Evolutionary conservation across 2,329 filamentous ascomycete genomes (phyloP).

Genomic region (Mycogone perniciosa): DNA sequence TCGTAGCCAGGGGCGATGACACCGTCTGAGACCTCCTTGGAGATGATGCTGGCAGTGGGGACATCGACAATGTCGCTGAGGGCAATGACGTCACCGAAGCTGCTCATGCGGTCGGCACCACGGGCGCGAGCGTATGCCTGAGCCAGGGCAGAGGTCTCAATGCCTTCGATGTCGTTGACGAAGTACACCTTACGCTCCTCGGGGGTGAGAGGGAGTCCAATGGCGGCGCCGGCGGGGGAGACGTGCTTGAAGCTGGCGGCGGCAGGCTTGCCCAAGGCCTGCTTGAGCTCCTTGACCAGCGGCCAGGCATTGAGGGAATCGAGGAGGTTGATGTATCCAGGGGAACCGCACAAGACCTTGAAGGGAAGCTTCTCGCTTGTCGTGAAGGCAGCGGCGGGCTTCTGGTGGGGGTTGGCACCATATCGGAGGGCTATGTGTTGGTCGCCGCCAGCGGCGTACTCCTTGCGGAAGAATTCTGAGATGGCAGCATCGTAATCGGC

Average conservation of each 20-base stretch:
- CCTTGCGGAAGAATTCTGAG: slow-evolving; percentile 93
- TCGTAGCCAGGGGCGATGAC: slow-evolving; percentile 88
- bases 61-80: slow-evolving; percentile 87
- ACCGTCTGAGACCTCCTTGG: slow-evolving; percentile 94
- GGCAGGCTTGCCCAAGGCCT: slow-evolving; percentile 78
- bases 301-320: slow-evolving; percentile 97
- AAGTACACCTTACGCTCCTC: slow-evolving; percentile 97
- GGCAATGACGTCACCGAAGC: slow-evolving; percentile 94
- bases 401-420: slow-evolving; percentile 96
- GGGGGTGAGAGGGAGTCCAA: slow-evolving; percentile 77
- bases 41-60: slow-evolving; percentile 94
- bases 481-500: slow-evolving; percentile 95
- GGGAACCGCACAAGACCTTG: slow-evolving; percentile 83
- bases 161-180: slow-evolving; percentile 87
- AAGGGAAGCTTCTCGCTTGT: slow-evolving; percentile 75
- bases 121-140: slow-evolving; percentile 94
- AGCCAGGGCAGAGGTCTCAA: slow-evolving; percentile 79
- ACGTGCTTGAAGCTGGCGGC: slow-evolving; percentile 99
- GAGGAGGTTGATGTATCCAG: slow-evolving; percentile 95
- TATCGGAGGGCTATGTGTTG: slow-evolving; percentile 87
- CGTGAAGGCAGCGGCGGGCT: slow-evolving; percentile 82
- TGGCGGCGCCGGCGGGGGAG: slow-evolving; percentile 90
- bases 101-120: slow-evolving; percentile 96
- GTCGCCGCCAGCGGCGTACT: slow-evolving; percentile 79
- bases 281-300: slow-evolving; percentile 90